Evolutionary conservation across 1,284 basidiomycete genomes (phyloP), one percentile per base, ranked within the genome.

Genomic region (Cutaneotrichosporon cavernicola): DNA sequence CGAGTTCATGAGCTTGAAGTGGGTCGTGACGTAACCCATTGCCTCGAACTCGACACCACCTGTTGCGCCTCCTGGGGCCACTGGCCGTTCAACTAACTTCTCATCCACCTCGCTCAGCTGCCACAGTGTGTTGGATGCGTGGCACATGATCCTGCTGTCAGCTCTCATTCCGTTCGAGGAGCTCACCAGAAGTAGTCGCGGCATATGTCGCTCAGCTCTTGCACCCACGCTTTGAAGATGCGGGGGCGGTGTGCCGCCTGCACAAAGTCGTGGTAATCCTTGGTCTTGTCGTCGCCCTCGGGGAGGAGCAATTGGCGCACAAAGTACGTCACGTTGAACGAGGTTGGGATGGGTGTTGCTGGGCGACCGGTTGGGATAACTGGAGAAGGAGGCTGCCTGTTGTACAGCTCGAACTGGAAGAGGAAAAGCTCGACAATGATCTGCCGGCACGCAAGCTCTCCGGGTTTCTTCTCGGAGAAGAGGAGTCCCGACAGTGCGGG

Each of bases 31-130:
- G 78, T 98, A 98, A 16, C 86, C 86, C 89, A 98, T 97, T 0
- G 96, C 96, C 80, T 99, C 96, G 76, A 90, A 95, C 77, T 98
- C 96, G 11, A 99, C 97, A 11, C 97, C 96, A 9, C 96, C 97
- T 0, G 97, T 98, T 87, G 98, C 97, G 8, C 96, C 96, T 8
- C 93, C 92, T 0, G 97, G 96, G 4, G 97, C 96, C 43, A 91
- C 86, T 4, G 96, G 97, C 72, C 89, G 90, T 80, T 94, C 92
- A 5, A 95, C 91, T 62, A 86, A 86, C 2, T 83, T 86, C 75
- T 92, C 89, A 72, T 97, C 90, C 0, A 91, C 88, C 70, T 93
- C 89, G 6, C 84, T 81, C 31, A 95, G 81, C 18, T 88, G 83
- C 94, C 94, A 97, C 53, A 96, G 88, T 0, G 88, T 87, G 74